phyloP scores from a whole-genome alignment of 108 stramenopile genomes.

The Fistulifera pelliculosa region DNA sequence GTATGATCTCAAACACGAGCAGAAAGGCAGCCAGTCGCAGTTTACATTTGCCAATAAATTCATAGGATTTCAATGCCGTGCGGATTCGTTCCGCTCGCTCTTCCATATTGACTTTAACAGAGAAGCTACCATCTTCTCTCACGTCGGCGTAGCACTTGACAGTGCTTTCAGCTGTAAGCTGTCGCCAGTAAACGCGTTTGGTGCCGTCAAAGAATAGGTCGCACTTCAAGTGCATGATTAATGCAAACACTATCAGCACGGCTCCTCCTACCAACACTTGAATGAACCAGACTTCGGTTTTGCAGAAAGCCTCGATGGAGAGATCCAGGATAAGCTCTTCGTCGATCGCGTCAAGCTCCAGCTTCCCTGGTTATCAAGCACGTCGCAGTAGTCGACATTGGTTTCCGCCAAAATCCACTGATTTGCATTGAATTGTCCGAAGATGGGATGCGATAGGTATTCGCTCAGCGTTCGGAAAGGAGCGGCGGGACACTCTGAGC shows the following conservation, averaged over 20 bases:
- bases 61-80: no score
- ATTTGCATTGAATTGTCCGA: neutral
- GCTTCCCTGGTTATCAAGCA: no score
- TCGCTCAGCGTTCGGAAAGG: conserved; percentile 6
- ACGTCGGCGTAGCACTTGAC: no score
- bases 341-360: conserved; percentile 6
- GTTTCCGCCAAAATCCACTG: no score
- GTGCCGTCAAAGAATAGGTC: conserved; percentile 26
- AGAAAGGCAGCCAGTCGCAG: no score
- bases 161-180: conserved; percentile 3
- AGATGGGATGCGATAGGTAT: neutral
- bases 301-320: conserved; percentile 22
- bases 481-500: neutral
- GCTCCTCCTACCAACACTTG: conserved; percentile 6
- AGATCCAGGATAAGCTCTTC: conserved; percentile 8
- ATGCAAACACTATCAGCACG: conserved; percentile 11
- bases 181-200: conserved; percentile 26
- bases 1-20: no score
- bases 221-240: conserved; percentile 16
- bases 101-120: no score
- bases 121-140: no score
- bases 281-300: conserved; percentile 25
- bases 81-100: no score
- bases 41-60: no score
- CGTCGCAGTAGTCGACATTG: no score